Evolutionary conservation across 108 stramenopile species (phyloP).

Genomic region (Nitzschia putrida): DNA sequence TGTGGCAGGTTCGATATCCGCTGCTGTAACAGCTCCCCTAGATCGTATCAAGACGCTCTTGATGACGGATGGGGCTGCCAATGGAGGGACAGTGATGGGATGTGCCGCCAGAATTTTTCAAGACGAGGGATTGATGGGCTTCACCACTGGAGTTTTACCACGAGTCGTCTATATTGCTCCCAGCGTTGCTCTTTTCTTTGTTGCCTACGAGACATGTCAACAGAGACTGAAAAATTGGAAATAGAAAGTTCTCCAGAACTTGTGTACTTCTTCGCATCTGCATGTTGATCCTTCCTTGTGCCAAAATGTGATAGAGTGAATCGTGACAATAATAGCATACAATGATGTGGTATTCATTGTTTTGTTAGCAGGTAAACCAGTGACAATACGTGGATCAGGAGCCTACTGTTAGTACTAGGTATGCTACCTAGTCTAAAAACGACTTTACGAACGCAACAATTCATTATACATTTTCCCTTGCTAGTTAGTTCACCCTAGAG

Average conservation of each 20-base stretch:
- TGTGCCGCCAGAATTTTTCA: constrained; percentile 59
- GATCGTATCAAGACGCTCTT: constrained; percentile 79
- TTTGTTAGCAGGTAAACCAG: no score
- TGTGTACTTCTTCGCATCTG: no score
- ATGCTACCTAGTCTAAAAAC: no score
- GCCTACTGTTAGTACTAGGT: no score
- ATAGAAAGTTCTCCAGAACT: neutral
- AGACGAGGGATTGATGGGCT: constrained; percentile 65
- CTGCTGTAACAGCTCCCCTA: constrained; percentile 71
- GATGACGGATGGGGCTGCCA: constrained; percentile 72
- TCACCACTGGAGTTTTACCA: constrained; percentile 67
- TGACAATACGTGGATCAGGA: no score
- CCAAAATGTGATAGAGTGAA: no score
- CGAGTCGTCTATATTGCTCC: constrained; percentile 80
- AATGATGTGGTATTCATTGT: no score
- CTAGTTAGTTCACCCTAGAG: no score
- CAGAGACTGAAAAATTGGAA: constrained; percentile 34
- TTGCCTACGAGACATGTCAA: constrained; percentile 74
- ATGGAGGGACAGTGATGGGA: constrained; percentile 58
- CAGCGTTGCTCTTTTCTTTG: constrained; percentile 81
- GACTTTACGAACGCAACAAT: no score
- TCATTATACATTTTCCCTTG: no score
- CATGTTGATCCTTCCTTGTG: no score
- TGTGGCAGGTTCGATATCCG: constrained; percentile 74
- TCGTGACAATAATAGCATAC: no score